Percentiles rank a stretch among this genome's conserved stretches.
These are phyloP conservation scores for Globisporangium heterothallicum DNA, from an alignment of 352 stramenopile genomes.

Conservation along the genomic window DNA sequence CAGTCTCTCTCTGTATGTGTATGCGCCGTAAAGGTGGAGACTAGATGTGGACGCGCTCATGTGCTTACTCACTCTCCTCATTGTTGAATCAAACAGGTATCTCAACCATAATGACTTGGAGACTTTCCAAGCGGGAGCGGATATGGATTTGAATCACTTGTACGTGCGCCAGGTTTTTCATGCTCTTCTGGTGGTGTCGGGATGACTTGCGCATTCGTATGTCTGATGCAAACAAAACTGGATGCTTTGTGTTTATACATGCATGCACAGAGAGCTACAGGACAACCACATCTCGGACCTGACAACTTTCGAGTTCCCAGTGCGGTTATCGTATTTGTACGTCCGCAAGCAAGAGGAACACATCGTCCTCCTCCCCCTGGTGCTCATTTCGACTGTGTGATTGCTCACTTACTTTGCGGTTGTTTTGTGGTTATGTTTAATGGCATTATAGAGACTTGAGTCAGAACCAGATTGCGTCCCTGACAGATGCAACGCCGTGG, in stretches of 20 bases:
- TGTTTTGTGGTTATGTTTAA: no score
- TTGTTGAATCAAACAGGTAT: background rate
- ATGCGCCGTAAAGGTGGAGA: background rate
- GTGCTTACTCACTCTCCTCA: background rate
- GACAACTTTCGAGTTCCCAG: constrained; percentile 1
- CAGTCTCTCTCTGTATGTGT: background rate
- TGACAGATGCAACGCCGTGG: constrained; percentile 33
- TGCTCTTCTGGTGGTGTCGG: background rate
- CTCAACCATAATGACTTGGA: constrained; percentile 54
- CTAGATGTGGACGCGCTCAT: no score
- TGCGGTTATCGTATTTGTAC: constrained; percentile 10
- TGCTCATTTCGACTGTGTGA: no score
- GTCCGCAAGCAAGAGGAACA: no score
- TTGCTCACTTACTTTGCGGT: no score
- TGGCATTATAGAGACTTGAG: constrained; percentile 34
- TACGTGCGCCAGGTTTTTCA: constrained; percentile 14
- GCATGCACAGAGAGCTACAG: constrained; percentile 4
- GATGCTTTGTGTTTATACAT: background rate
- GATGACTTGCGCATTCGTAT: background rate
- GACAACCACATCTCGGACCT: constrained; percentile 11
- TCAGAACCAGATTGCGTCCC: constrained; percentile 29
- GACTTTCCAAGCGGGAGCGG: constrained; percentile 31
- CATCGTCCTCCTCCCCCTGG: no score
- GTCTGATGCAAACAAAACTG: background rate
- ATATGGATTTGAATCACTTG: constrained; percentile 56